Percentiles rank a stretch among this genome's conserved stretches.
Conservation (phyloP, 169 alveolate species). For the Eimeria maxima region DNA sequence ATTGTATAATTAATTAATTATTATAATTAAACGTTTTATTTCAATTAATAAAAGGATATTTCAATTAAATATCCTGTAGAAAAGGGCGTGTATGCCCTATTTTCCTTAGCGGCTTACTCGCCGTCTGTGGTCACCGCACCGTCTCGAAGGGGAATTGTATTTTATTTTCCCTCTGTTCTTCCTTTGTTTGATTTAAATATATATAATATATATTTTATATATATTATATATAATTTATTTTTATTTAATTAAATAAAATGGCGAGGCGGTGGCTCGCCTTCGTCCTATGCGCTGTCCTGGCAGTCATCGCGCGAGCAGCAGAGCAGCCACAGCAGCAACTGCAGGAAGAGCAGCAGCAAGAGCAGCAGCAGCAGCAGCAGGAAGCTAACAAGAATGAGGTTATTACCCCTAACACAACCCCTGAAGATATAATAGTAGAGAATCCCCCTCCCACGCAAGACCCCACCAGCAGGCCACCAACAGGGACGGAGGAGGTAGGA, state of each 20-base stretch:
- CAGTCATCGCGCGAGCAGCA: neutral
- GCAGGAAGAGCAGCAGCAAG: neutral
- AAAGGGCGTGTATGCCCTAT: too few relatives aligned
- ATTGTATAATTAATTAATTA: too few relatives aligned
- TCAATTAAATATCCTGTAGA: too few relatives aligned
- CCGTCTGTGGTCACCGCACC: neutral
- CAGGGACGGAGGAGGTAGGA: neutral
- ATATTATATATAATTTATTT: neutral
- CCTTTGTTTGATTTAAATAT: neutral
- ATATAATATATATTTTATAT: too few relatives aligned
- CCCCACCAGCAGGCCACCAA: too few relatives aligned
- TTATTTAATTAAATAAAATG: neutral
- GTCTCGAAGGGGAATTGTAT: too few relatives aligned
- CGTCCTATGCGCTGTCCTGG: neutral
- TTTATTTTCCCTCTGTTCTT: neutral
- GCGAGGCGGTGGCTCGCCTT: neutral
- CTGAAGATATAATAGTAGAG: too few relatives aligned
- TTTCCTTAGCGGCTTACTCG: too few relatives aligned
- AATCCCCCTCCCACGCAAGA: too few relatives aligned
- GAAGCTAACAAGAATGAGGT: too few relatives aligned
- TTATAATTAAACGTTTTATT: neutral
- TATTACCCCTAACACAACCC: too few relatives aligned
- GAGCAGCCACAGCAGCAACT: slow-evolving; percentile 5
- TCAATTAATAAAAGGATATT: too few relatives aligned
- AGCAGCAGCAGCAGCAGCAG: slow-evolving; percentile 1